phyloP scores from a whole-genome alignment of 148 eudicot species.

The Rhododendron vialii region DNA sequence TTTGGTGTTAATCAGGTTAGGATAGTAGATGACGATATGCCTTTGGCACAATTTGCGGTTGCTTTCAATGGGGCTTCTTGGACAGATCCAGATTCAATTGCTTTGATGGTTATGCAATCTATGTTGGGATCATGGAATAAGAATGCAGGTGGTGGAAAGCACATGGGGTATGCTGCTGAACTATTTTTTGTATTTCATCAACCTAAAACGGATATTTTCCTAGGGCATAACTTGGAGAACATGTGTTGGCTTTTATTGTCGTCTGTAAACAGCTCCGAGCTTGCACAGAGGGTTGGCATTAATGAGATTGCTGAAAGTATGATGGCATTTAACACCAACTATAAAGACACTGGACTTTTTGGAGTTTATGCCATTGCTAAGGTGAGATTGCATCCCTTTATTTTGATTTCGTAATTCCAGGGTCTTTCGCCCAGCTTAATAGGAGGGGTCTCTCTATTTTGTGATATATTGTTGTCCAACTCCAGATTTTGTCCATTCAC shows the following conservation, averaged over 20 bases:
- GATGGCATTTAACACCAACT: constrained; percentile 92
- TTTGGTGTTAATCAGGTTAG: constrained; percentile 50
- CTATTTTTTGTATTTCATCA: not conserved
- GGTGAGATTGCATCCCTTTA: constrained; percentile 34
- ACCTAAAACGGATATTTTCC: not conserved
- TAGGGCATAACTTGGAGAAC: not conserved
- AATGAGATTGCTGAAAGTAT: constrained; percentile 88
- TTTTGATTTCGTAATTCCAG: not conserved
- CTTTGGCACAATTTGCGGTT: constrained; percentile 87
- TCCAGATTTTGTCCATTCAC: not conserved
- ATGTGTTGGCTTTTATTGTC: constrained; percentile 13
- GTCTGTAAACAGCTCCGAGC: constrained; percentile 57
- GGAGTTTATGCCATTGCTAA: constrained; percentile 93
- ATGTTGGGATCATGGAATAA: constrained; percentile 88
- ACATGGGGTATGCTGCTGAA: constrained; percentile 61
- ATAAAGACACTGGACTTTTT: constrained; percentile 87
- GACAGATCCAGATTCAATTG: constrained; percentile 96
- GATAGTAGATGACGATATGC: constrained; percentile 76
- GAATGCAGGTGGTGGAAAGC: constrained; percentile 78
- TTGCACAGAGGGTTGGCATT: constrained; percentile 71
- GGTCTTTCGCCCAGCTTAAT: not conserved
- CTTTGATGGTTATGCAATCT: constrained; percentile 90
- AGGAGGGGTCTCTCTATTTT: not conserved
- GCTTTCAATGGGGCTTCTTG: constrained; percentile 91
- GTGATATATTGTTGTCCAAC: not conserved